Percentiles rank a stretch among this genome's conserved stretches.
Conservation (phyloP, 352 stramenopile species). For the Aphanomyces cochlioides region DNA sequence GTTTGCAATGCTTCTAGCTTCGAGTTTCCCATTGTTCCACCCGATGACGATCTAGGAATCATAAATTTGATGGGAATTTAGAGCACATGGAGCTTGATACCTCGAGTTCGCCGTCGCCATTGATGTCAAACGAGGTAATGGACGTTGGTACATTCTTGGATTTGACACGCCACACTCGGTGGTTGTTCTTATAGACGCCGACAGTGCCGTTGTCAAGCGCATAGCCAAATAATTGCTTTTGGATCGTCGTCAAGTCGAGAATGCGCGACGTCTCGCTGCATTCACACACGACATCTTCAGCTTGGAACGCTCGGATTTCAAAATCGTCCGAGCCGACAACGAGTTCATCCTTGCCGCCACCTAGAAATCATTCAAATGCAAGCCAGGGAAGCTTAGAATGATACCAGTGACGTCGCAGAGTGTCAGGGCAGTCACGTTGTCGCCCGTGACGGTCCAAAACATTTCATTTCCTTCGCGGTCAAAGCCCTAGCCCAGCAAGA, state of each 20-base stretch:
- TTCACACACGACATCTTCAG: conserved; percentile 86
- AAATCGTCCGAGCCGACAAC: conserved; percentile 90
- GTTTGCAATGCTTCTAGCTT: conserved; percentile 63
- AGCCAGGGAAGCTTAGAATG: neutral
- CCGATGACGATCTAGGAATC: conserved; percentile 64
- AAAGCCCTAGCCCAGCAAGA: conserved; percentile 54
- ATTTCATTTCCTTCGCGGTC: conserved; percentile 69
- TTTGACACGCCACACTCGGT: conserved; percentile 89
- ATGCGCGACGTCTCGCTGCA: conserved; percentile 83
- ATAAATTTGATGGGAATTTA: neutral
- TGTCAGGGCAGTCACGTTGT: conserved; percentile 83
- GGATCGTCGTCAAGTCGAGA: conserved; percentile 64
- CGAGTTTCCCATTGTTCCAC: conserved; percentile 89
- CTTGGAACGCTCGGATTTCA: conserved; percentile 85
- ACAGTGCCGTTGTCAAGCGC: conserved; percentile 88
- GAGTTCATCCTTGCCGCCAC: conserved; percentile 66
- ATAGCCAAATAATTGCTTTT: conserved; percentile 78
- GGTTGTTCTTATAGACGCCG: conserved; percentile 88
- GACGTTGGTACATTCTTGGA: conserved; percentile 82
- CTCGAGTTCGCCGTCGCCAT: conserved; percentile 85
- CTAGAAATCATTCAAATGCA: conserved; percentile 15
- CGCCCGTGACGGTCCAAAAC: conserved; percentile 90
- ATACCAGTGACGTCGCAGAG: conserved; percentile 52
- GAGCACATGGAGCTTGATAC: conserved; percentile 25
- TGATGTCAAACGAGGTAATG: conserved; percentile 86